Base-by-base conservation (phyloP, 768 basidiomycete genomes). In the Leccinum boreale region DNA sequence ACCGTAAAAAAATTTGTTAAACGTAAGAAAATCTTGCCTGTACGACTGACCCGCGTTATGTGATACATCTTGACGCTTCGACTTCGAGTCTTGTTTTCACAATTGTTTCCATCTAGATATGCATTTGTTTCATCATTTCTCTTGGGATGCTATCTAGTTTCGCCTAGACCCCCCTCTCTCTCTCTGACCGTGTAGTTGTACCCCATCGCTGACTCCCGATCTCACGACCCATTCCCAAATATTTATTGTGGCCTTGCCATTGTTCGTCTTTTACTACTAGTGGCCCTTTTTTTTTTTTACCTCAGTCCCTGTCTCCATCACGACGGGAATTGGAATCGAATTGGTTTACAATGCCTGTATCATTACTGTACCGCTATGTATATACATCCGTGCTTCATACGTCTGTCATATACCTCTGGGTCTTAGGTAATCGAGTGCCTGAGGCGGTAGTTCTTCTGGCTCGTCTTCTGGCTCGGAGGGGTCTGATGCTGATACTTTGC, bases 401-500 rank as follows among this genome's bases (percentile, higher is more conserved):
- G 26, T n/a, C 21, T 21, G 15, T 47, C 46, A 47, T 47, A 24
- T 21, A 4, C 24, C 46, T 47, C 21, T 24, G 0, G 46, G 48
- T 49, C 48, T 29, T n/a, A 49, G 28, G 10, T 47, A 17, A 47
- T 26, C 46, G 12, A 26, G 26, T 0, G 10, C 47, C 23, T 15
- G 26, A 23, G 24, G 8, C 19, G 49, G 48, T 19, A 17, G 11
- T 6, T 19, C 42, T n/a, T 26, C 49, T 2, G 49, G 26, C 5
- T 48, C 47, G 4, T 28, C 49, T 29, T 50, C 49, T 19, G 49
- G 17, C 3, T 31, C 49, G 49, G 49, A 28, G 1, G 12, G 14
- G 1, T 52, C 60, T 7, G 46, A 47, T 24, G 71, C 74, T n/a
- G 71, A 74, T 15, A 81, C 69, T 53, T 80, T 84, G 55, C 83